phyloP scores from a whole-genome alignment of 1,284 basidiomycete species.

The Trichosporon faecale region DNA sequence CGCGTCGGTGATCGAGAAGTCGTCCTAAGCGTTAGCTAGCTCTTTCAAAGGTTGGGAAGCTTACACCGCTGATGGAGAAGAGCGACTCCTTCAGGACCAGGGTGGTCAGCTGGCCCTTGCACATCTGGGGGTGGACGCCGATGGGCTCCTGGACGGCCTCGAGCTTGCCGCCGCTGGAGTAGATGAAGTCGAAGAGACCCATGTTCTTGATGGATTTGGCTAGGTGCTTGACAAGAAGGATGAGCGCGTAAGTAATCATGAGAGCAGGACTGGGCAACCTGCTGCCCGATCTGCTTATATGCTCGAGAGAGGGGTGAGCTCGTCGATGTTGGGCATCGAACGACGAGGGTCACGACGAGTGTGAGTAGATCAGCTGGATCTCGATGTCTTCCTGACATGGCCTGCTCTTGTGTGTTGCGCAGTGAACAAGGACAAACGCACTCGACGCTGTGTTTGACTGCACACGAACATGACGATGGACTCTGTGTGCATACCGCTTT shows the following conservation, averaged over 20 bases:
- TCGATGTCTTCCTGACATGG: not conserved
- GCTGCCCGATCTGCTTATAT: not conserved
- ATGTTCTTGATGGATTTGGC: not conserved
- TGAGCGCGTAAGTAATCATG: not conserved
- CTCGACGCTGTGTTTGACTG: not conserved
- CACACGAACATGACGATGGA: not conserved
- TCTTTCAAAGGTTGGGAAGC: no score
- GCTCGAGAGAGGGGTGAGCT: not conserved
- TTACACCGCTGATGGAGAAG: conserved; percentile 13
- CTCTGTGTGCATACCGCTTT: not conserved
- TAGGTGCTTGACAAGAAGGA: not conserved
- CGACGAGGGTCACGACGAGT: not conserved
- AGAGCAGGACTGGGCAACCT: not conserved
- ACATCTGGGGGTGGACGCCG: conserved; percentile 14
- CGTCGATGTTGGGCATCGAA: not conserved
- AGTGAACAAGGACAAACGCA: not conserved
- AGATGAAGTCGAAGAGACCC: conserved; percentile 15
- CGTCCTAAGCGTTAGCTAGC: conserved; percentile 4
- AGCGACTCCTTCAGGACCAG: conserved; percentile 38
- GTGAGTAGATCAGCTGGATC: not conserved
- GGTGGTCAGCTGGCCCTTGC: not conserved
- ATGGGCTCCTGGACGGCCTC: conserved; percentile 10
- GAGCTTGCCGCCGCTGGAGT: conserved; percentile 9
- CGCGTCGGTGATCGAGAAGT: conserved; percentile 10
- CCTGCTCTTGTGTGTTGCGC: not conserved